These are phyloP conservation scores for Cyberlindnera galapagoensis DNA, from an alignment of 805 yeast genomes.

Conservation along the genomic window DNA sequence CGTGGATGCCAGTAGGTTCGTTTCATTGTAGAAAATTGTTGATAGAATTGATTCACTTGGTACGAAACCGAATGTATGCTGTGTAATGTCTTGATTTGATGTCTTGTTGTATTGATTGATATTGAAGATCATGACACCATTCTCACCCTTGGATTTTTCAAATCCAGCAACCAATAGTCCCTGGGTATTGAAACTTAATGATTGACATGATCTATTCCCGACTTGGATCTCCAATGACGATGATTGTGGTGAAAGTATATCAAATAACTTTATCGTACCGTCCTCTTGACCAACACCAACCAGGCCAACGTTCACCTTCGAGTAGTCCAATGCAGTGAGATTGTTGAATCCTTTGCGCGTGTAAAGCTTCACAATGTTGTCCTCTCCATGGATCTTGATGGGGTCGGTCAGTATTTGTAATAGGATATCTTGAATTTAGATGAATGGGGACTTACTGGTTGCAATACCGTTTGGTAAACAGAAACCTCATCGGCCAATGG, in stretches of 20 bases:
- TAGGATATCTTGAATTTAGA: not conserved
- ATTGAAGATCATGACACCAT: constrained; percentile 77
- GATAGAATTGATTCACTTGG: constrained; percentile 73
- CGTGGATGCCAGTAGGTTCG: constrained; percentile 63
- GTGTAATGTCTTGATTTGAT: constrained; percentile 43
- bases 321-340: constrained; percentile 62
- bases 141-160: constrained; percentile 56
- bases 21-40: constrained; percentile 56
- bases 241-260: constrained; percentile 36
- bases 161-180: constrained; percentile 72
- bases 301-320: constrained; percentile 47
- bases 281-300: constrained; percentile 70
- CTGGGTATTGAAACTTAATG: constrained; percentile 59
- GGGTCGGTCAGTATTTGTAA: constrained; percentile 1
- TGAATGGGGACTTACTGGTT: constrained; percentile 17
- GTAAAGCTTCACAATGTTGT: constrained; percentile 44
- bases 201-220: constrained; percentile 68
- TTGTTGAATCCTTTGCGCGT: constrained; percentile 60
- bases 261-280: constrained; percentile 60
- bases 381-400: constrained; percentile 26
- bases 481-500: constrained; percentile 79
- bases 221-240: constrained; percentile 25
- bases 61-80: constrained; percentile 51
- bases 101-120: constrained; percentile 49
- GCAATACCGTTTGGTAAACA: constrained; percentile 47